Evolutionary conservation across 768 basidiomycete species (phyloP), one percentile per base, ranked within the genome.

Genomic region (Thelephora ganbajun): DNA sequence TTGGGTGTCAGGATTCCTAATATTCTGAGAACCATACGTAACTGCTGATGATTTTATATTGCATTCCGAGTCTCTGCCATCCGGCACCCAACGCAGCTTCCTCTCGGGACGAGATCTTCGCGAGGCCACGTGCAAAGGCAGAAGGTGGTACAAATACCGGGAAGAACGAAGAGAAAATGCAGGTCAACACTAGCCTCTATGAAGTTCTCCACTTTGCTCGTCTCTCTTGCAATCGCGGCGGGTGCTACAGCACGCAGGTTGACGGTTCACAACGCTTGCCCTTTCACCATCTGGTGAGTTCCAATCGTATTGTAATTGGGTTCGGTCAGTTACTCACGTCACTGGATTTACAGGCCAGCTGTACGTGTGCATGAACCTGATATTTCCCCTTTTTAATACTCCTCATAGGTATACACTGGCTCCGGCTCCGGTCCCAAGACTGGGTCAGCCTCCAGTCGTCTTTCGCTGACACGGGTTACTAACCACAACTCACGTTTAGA

Each of bases 231-330:
- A n/a, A 14, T 48, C 39, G 48, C 52, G 2, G n/a, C 47, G 6
- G n/a, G 13, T 3, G 63, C 65, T 35, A 59, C 65, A n/a, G 76
- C 69, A 37, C 72, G 80, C 33, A 79, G 73, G 22, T 70, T 83
- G 52, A 77, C 72, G 0, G 72, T 77, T 20, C 66, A 68, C 56
- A 83, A 83, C 62, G 67, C 62, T 2, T 83, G 81, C 55, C 71
- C 78, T 0, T 83, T 79, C 61, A 83, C 79, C 2, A 70, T 83
- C 50, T 83, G 81, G 81, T 80, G 55, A 47, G 67, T 48, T 18
- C n/a, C 7, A 16, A 45, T 30, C 18, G 34, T 34, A 13, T 22
- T 3, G 33, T 14, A 20, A n/a, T 14, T 26, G 9, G 44, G 43
- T 19, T 35, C 16, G 23, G 35, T 13, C 42, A 9, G 26, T 30